phyloP scores from a whole-genome alignment of 805 yeast genomes.

The Kazachstania taianensis region DNA sequence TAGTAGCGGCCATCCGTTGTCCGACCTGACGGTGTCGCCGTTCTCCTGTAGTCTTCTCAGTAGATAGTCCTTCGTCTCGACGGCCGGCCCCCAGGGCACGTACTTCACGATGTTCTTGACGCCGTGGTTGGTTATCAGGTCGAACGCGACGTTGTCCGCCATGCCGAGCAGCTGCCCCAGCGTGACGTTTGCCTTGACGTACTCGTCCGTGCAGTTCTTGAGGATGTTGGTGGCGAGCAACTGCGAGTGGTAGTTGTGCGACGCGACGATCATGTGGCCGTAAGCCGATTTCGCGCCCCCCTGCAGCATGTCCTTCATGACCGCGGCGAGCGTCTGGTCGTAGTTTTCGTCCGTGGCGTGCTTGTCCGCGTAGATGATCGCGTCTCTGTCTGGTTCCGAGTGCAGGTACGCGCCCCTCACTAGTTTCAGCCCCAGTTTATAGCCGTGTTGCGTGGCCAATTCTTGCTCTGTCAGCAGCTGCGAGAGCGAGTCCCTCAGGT shows the following conservation, averaged over 20 bases:
- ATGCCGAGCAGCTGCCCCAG: slow-evolving; percentile 89
- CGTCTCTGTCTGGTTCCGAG: slow-evolving; percentile 62
- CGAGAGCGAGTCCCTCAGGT: slow-evolving; percentile 59
- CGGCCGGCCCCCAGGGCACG: slow-evolving; percentile 97
- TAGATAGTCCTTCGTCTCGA: slow-evolving; percentile 84
- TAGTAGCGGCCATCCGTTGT: slow-evolving; percentile 68
- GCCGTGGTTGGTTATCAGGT: slow-evolving; percentile 52
- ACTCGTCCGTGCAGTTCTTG: slow-evolving; percentile 29
- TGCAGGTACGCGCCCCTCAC: slow-evolving; percentile 96
- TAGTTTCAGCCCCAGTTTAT: slow-evolving; percentile 75
- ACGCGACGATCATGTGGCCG: slow-evolving; percentile 81
- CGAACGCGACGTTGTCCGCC: slow-evolving; percentile 84
- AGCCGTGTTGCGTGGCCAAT: slow-evolving; percentile 49
- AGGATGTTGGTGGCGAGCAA: slow-evolving; percentile 55
- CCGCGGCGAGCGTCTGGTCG: slow-evolving; percentile 54
- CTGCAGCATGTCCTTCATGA: slow-evolving; percentile 47
- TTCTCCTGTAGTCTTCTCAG: slow-evolving; percentile 88
- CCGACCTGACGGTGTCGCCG: slow-evolving; percentile 85
- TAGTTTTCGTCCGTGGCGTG: slow-evolving; percentile 70
- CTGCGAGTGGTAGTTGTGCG: slow-evolving; percentile 79
- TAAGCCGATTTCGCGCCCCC: slow-evolving; percentile 39
- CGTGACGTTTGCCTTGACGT: slow-evolving; percentile 61
- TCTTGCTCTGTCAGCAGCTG: slow-evolving; percentile 53
- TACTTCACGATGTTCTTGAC: slow-evolving; percentile 78
- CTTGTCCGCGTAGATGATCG: slow-evolving; percentile 66